Evolutionary conservation across 2,329 filamentous ascomycete species (phyloP), one percentile per base, ranked within the genome.

Genomic region (Aureobasidium sp.): DNA sequence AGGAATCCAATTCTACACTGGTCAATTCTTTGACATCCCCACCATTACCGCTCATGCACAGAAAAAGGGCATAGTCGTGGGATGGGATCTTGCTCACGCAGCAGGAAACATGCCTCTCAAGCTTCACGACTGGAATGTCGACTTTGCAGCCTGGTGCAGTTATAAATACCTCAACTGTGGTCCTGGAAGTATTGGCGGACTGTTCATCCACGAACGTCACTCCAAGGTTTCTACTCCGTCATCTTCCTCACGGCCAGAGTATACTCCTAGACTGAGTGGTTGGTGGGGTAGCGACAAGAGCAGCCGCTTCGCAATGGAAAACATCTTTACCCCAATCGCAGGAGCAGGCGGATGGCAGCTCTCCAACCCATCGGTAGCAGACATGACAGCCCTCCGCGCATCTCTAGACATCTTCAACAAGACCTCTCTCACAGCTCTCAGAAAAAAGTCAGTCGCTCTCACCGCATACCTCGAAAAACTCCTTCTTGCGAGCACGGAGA

Each of bases 81-180:
- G 91, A 29, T 96, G 91, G 91, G 91, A 96, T 71, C 85, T 94
- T 29, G 91, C 91, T 0, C 91, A 96, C 73, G 90, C 90, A 0
- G 89, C 84, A 25, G 91, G 91, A 36, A 96, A 96, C 70, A 89
- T 95, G 1, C 85, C 88, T 44, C 75, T 96, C 20, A 76, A 80
- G 63, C 80, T 96, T 22, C 91, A 96, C 74, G 89, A 93, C 68
- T 96, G 91, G 91, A 82, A 89, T 67, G 90, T 95, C 37, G 91
- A 96, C 73, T 96, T 96, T 69, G 91, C 92, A 17, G 89, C 84
- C 60, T 96, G 91, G 91, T 96, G 91, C 75, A 92, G 87, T 20
- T 96, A 96, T 81, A 96, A 96, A 77, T 96, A 96, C 77, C 83
- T 96, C 72, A 96, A 96, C 71, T 86, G 87, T 29, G 91, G 91